Base-by-base conservation (phyloP, 495 filamentous ascomycete species). In the Podospora fimiseda region DNA sequence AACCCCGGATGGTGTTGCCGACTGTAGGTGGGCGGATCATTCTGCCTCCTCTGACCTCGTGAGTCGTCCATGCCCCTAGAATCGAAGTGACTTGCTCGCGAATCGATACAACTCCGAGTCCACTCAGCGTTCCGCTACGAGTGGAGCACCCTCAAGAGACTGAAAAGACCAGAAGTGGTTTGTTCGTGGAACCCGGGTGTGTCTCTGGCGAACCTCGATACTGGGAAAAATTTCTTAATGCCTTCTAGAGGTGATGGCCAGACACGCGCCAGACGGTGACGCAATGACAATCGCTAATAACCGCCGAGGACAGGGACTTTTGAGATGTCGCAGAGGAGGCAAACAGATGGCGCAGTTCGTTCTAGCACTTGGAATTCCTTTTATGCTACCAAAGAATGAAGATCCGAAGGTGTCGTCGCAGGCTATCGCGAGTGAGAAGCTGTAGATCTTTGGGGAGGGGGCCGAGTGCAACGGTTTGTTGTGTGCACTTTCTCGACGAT, bases 51-150 rank as follows among this genome's bases (percentile, higher is more conserved):
- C 67, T 76, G 79, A 55, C 75, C 76, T 62, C 72, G 71, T 63
- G 82, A 78, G 72, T 85, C 82, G 76, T 88, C 86, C 86, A 90
- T 89, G 47, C 74, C 81, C 75, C 71, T 65, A 56, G 15, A 41
- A 23, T 73, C 64, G 54, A 61, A 66, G 63, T 66, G 59, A 68
- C 70, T 62, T 60, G 58, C 59, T 65, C 68, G 70, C 64, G 52
- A 43, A 67, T 73, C 66, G 69, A 62, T 33, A 33, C 69, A 71
- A 51, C 59, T 70, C 61, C 59, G 63, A 69, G 56, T 57, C 60
- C 54, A 62, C 70, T 74, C 76, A 79, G 73, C 76, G 71, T 69
- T 73, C 73, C 71, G 72, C 73, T 67, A 79, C 80, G 69, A 80
- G 79, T 63, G 80, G 73, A 70, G 79, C 75, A 61, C 71, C 74